A percentile compares a stretch with the other conserved stretches of the same genome.
phyloP scores from a whole-genome alignment of 495 filamentous ascomycete genomes.

The Aspergillus funiculosus region DNA sequence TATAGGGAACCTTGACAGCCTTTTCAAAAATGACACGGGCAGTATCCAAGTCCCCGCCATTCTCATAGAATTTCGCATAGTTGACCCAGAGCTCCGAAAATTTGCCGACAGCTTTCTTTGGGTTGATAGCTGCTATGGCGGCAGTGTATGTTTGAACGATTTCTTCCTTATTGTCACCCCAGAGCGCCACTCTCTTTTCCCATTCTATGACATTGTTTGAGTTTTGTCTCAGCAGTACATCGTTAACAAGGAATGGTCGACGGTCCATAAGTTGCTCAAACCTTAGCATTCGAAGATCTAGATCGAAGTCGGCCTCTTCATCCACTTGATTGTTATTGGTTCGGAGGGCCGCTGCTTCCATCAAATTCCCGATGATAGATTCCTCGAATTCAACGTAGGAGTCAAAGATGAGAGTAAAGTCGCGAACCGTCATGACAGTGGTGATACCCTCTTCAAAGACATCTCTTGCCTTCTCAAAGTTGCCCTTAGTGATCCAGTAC shows the following conservation, averaged over 20 bases:
- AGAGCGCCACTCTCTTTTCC: conserved; percentile 91
- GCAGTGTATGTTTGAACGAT: conserved; percentile 93
- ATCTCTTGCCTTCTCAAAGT: conserved; percentile 87
- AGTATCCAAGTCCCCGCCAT: conserved; percentile 74
- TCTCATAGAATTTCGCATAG: conserved; percentile 97
- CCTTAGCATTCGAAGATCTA: conserved; percentile 95
- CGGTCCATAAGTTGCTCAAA: conserved; percentile 99
- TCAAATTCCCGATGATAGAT: conserved; percentile 82
- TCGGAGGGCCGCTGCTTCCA: conserved; percentile 78
- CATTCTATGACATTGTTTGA: conserved; percentile 95
- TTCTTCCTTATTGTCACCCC: conserved; percentile 88
- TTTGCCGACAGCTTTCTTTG: conserved; percentile 89
- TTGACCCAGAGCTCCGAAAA: conserved; percentile 96
- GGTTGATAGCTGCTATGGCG: conserved; percentile 86
- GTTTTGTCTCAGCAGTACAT: conserved; percentile 91
- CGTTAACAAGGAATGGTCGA: conserved; percentile 92
- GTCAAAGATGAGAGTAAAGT: conserved; percentile 96
- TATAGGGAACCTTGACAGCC: conserved; percentile 95
- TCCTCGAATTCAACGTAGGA: conserved; percentile 97
- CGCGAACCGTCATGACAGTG: conserved; percentile 98
- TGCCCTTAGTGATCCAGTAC: conserved; percentile 91
- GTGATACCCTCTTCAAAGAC: conserved; percentile 96
- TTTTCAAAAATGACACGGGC: conserved; percentile 94
- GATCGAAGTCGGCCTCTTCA: conserved; percentile 86
- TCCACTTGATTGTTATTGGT: conserved; percentile 76